These are phyloP conservation scores for Juncus effusus DNA, from an alignment of 176 grass and related monocot species.

Conservation along the genomic window DNA sequence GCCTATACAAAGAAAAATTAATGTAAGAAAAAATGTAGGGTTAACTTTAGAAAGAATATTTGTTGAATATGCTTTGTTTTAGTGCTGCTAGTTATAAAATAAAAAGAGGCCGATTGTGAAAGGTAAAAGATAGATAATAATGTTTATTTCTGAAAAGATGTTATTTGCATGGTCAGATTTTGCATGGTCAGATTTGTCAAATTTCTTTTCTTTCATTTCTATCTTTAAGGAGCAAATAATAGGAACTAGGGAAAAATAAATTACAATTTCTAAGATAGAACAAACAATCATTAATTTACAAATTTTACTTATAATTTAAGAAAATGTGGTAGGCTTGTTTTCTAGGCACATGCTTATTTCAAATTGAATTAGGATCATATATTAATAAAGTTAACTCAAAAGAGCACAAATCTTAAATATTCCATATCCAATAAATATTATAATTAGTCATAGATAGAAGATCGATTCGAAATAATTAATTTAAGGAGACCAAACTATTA, in stretches of 20 bases:
- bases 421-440: background rate
- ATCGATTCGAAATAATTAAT: too few relatives aligned
- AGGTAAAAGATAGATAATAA: constrained; percentile 10
- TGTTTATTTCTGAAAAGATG: constrained; percentile 20
- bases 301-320: background rate
- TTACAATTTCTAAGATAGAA: background rate
- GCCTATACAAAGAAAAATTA: background rate
- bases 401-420: background rate
- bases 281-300: background rate
- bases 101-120: background rate
- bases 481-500: too few relatives aligned
- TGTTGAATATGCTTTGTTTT: constrained; percentile 12
- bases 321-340: background rate
- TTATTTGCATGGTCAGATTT: constrained; percentile 17
- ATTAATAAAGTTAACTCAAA: background rate
- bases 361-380: too few relatives aligned
- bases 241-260: background rate
- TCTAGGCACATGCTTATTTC: too few relatives aligned
- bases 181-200: constrained; percentile 16
- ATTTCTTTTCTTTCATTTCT: background rate
- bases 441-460: too few relatives aligned
- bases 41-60: constrained; percentile 21
- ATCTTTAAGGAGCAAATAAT: background rate
- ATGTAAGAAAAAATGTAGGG: background rate
- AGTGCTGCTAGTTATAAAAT: constrained; percentile 23